Evolutionary conservation across 345 rosid species (phyloP), one percentile per base, ranked within the genome.

Genomic region (Eucalyptus sp.): DNA sequence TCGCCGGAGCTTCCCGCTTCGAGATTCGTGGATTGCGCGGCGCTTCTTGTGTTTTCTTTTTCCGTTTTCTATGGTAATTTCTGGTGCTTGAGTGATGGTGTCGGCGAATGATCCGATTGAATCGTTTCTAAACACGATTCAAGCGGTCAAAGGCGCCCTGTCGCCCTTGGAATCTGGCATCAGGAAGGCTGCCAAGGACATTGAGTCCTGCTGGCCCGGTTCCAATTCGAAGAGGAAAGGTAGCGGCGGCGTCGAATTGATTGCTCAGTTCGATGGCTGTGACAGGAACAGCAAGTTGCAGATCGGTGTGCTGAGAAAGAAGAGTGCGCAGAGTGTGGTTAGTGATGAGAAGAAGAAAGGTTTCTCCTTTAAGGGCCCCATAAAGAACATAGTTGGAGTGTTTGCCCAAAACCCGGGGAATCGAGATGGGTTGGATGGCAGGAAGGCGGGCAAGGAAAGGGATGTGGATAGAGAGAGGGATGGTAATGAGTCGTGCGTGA

Each of bases 101-200:
- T 93, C 96, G 52, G 88, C 88, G 86, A 97, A 96, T 92, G 97
- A 97, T 89, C 98, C 93, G 68, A 86, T 95, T 56, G 97, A 96
- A 88, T 90, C 93, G 50, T 86, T 96, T 85, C 89, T 93, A 50
- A 93, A 95, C 93, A 93, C 98, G 91, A 92, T 96, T 92, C 96
- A 96, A 92, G 94, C 93, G 85, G 95, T 95, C 86, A 95, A 94
- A 89, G 96, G 93, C 86, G 98, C 89, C n/a, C 56, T 95, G 84
- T 93, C 89, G 51, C 97, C 97, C 3, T 89, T 95, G 46, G 99
- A 97, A 89, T 90, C 91, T 1, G 98, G 98, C 15, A 88, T 97
- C 56, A 92, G 91, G 49, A 96, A 92, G 88, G 97, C 96, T 11
- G 96, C 97, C 3, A 94, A 89, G 87, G 99, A 96, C 91, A 86